Conservation (phyloP, 228 moss, liverwort and hornwort genomes). For the Sphagnum magellanicum region DNA sequence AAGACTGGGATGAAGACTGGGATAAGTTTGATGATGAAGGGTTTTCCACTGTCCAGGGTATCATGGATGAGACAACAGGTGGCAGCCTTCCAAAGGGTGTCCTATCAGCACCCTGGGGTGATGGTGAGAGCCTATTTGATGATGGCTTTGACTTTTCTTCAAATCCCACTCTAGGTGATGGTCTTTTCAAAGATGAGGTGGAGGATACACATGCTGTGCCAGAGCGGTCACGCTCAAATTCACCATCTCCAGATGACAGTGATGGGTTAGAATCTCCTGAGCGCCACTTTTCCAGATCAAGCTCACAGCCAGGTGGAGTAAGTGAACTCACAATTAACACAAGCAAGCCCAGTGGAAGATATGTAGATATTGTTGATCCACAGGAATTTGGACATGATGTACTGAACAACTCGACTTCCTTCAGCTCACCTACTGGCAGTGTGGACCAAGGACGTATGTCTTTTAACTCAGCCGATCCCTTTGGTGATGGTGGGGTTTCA, state of each 20-base stretch:
- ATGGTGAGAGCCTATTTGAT: slow-evolving; percentile 60
- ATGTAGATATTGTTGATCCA: slow-evolving; percentile 46
- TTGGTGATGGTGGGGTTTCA: slow-evolving; percentile 63
- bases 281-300: slow-evolving; percentile 35
- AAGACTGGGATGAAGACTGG: slow-evolving; percentile 98
- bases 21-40: slow-evolving; percentile 95
- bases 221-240: slow-evolving; percentile 9
- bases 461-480: slow-evolving; percentile 56
- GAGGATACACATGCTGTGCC: slow-evolving; percentile 23
- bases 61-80: slow-evolving; percentile 57
- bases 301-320: slow-evolving; percentile 40
- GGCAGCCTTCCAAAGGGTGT: slow-evolving; percentile 9
- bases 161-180: slow-evolving; percentile 30
- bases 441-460: slow-evolving; percentile 43
- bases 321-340: slow-evolving; percentile 35
- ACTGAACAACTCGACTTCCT: slow-evolving; percentile 59
- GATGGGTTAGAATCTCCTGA: slow-evolving; percentile 56
- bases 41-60: slow-evolving; percentile 71
- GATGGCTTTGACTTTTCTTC: slow-evolving; percentile 65
- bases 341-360: slow-evolving; percentile 44
- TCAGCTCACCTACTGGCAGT: slow-evolving; percentile 59
- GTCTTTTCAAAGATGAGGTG: slow-evolving; percentile 16
- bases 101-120: slow-evolving; percentile 56
- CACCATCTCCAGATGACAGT: slow-evolving; percentile 35
- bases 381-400: slow-evolving; percentile 50